Conservation (phyloP, 495 filamentous ascomycete genomes). For the Hypoxylon lienhwacheense region DNA sequence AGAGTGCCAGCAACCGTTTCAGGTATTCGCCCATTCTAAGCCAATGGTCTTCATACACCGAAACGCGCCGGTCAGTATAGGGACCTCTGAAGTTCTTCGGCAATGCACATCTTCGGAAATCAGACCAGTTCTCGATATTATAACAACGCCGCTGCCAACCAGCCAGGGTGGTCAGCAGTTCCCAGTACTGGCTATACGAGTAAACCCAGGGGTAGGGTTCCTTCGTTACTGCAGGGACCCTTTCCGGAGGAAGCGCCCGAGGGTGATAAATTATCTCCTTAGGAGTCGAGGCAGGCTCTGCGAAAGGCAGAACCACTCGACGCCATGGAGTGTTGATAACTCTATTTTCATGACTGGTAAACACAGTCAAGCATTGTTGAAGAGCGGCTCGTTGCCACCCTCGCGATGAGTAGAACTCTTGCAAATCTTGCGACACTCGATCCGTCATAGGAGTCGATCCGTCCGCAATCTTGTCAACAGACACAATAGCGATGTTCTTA, state of each 20-base stretch:
- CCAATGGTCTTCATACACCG: conserved; percentile 36
- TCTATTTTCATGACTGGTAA: conserved; percentile 29
- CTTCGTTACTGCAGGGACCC: conserved; percentile 10
- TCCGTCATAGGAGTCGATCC: background rate
- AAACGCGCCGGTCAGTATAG: conserved; percentile 22
- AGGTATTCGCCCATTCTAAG: conserved; percentile 32
- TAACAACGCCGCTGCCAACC: conserved; percentile 32
- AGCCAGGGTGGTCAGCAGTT: conserved; percentile 23
- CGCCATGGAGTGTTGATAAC: conserved; percentile 33
- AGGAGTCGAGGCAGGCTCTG: conserved; percentile 15
- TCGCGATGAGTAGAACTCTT: conserved; percentile 30
- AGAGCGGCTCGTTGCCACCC: conserved; percentile 47
- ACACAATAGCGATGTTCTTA: background rate
- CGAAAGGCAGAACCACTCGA: conserved; percentile 38
- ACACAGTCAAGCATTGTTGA: conserved; percentile 41
- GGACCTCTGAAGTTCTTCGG: conserved; percentile 31
- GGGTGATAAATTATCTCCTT: conserved; percentile 27
- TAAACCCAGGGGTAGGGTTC: conserved; percentile 36
- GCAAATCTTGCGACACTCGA: background rate
- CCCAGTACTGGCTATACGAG: conserved; percentile 14
- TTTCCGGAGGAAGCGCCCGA: conserved; percentile 16
- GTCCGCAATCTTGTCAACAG: background rate
- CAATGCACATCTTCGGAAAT: conserved; percentile 27
- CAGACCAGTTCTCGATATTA: conserved; percentile 13
- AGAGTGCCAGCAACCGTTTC: conserved; percentile 14